Percentiles rank a stretch among this genome's conserved stretches.
Evolutionary conservation across 2,329 filamentous ascomycete genomes (phyloP).

Genomic region (Fusarium praegraminearum): DNA sequence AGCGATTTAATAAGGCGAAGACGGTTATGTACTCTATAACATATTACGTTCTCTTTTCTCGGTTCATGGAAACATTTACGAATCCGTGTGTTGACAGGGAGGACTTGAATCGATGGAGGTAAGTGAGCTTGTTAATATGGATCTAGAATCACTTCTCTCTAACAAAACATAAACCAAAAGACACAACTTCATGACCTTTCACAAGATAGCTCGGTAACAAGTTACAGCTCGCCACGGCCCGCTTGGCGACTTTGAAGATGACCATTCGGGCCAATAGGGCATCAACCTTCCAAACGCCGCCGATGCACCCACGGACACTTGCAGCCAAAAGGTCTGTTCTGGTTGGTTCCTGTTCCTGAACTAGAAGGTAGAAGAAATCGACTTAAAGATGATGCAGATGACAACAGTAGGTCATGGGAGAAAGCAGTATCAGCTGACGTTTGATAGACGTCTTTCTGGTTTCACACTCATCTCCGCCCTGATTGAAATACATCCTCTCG

Average conservation of each 20-base stretch:
- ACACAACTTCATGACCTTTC: slow-evolving; percentile 7
- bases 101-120: no score
- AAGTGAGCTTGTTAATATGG: no score
- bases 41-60: slow-evolving; percentile 3
- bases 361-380: slow-evolving; percentile 2
- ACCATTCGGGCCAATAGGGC: slow-evolving; percentile 23
- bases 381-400: background rate
- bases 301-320: slow-evolving; percentile 22
- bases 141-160: background rate
- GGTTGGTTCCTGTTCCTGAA: slow-evolving; percentile 33
- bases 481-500: background rate
- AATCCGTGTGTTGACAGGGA: background rate
- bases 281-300: slow-evolving; percentile 23
- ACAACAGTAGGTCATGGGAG: background rate
- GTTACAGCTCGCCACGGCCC: slow-evolving; percentile 38
- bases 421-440: background rate
- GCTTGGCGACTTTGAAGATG: slow-evolving; percentile 26
- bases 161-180: background rate
- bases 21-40: slow-evolving; percentile 1
- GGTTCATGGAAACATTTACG: no score
- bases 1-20: slow-evolving; percentile 6
- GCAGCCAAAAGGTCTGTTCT: slow-evolving; percentile 7
- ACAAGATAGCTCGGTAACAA: slow-evolving; percentile 18
- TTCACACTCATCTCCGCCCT: background rate
- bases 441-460: background rate